These are phyloP conservation scores for Cicer chorassanicum DNA, from an alignment of 306 rosid species.

Conservation along the genomic window DNA sequence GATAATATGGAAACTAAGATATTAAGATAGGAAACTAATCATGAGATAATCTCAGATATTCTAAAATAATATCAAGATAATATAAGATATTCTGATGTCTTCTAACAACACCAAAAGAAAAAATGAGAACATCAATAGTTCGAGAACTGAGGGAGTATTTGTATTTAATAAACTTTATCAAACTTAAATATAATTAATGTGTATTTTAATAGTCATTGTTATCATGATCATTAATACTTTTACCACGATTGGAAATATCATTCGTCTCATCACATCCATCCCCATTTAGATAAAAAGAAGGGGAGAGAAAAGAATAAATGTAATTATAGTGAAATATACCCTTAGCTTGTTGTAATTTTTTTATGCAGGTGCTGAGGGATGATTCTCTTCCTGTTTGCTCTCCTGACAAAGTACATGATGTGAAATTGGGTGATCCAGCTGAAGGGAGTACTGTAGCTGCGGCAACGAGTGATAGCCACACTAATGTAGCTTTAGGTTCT, in stretches of 20 bases:
- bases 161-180: neutral
- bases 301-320: too few relatives aligned
- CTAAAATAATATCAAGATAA: neutral
- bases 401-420: conserved; percentile 98
- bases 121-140: neutral
- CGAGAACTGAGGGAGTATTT: neutral
- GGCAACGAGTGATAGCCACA: conserved; percentile 70
- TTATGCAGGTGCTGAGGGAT: conserved; percentile 80
- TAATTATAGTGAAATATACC: neutral
- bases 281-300: neutral
- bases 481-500: conserved; percentile 86
- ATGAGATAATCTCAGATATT: neutral
- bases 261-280: neutral
- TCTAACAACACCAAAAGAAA: neutral
- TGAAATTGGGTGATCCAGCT: conserved; percentile 82
- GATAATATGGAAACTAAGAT: neutral
- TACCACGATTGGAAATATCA: neutral
- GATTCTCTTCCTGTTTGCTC: conserved; percentile 90
- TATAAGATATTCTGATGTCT: neutral
- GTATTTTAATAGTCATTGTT: neutral
- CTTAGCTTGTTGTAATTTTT: conserved; percentile 6
- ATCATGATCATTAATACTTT: neutral
- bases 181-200: neutral
- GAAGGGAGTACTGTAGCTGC: conserved; percentile 74
- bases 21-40: neutral